These are phyloP conservation scores for Fusarium redolens DNA, from an alignment of 2,329 filamentous ascomycete species.

Conservation along the genomic window DNA sequence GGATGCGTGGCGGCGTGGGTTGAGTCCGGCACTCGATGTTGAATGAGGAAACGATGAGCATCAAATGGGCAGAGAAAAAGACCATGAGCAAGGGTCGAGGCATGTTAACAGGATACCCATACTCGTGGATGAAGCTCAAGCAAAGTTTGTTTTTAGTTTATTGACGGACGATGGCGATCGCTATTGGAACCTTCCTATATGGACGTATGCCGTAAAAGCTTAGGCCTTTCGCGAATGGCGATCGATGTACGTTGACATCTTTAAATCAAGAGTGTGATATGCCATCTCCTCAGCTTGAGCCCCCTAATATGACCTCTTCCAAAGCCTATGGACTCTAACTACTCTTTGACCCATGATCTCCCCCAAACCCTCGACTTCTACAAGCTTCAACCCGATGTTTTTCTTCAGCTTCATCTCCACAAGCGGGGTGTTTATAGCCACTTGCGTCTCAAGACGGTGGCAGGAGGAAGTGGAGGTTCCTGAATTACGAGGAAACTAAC, in stretches of 20 bases:
- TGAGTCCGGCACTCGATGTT: slow-evolving; percentile 19
- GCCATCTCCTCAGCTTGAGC: neutral
- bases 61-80: slow-evolving; percentile 15
- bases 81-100: neutral
- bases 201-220: slow-evolving; percentile 2
- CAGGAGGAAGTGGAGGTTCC: slow-evolving; percentile 32
- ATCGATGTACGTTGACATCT: slow-evolving; percentile 15
- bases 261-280: neutral
- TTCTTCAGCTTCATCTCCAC: slow-evolving; percentile 17
- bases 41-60: slow-evolving; percentile 25
- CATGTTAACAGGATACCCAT: neutral
- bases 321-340: neutral
- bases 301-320: neutral
- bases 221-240: neutral
- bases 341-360: neutral
- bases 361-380: neutral
- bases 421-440: slow-evolving; percentile 26
- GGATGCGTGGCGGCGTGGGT: slow-evolving; percentile 33
- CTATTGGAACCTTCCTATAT: neutral
- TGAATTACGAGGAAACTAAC: slow-evolving; percentile 6
- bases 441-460: slow-evolving; percentile 18
- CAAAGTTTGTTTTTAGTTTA: slow-evolving; percentile 9
- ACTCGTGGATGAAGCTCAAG: neutral
- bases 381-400: neutral
- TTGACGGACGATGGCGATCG: neutral